A percentile compares a stretch with the other conserved stretches of the same genome.
These are phyloP conservation scores for Amaranthus hypochondriacus DNA, from an alignment of 148 eudicot genomes.

Conservation along the genomic window DNA sequence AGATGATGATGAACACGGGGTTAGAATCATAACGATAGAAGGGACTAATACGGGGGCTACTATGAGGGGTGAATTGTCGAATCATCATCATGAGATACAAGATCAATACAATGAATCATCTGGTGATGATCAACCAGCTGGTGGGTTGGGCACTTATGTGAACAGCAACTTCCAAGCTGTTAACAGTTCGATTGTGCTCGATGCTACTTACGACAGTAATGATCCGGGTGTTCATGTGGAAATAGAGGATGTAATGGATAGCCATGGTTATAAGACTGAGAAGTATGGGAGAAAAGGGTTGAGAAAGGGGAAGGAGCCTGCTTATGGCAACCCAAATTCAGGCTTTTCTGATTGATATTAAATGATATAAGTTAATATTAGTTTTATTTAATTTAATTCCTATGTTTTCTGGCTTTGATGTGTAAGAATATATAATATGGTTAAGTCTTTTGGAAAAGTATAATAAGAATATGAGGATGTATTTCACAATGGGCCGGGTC, in stretches of 20 bases:
- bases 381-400: constrained; percentile 12
- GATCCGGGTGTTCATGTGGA: constrained; percentile 92
- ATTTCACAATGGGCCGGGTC: neutral
- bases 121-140: constrained; percentile 17
- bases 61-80: constrained; percentile 47
- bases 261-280: neutral
- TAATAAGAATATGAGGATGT: neutral
- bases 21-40: constrained; percentile 54
- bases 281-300: constrained; percentile 22
- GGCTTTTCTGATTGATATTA: constrained; percentile 27
- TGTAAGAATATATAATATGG: neutral
- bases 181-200: constrained; percentile 80
- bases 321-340: constrained; percentile 21
- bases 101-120: constrained; percentile 5
- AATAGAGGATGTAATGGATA: constrained; percentile 22
- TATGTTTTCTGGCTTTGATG: neutral
- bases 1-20: constrained; percentile 37
- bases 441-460: neutral
- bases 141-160: constrained; percentile 44
- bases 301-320: constrained; percentile 29
- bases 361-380: neutral
- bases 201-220: constrained; percentile 51
- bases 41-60: constrained; percentile 75
- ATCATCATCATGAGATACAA: constrained; percentile 18
- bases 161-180: constrained; percentile 83